These are phyloP conservation scores for Ophioceras dolichostomum DNA, from an alignment of 2,329 filamentous ascomycete genomes.

Conservation along the genomic window DNA sequence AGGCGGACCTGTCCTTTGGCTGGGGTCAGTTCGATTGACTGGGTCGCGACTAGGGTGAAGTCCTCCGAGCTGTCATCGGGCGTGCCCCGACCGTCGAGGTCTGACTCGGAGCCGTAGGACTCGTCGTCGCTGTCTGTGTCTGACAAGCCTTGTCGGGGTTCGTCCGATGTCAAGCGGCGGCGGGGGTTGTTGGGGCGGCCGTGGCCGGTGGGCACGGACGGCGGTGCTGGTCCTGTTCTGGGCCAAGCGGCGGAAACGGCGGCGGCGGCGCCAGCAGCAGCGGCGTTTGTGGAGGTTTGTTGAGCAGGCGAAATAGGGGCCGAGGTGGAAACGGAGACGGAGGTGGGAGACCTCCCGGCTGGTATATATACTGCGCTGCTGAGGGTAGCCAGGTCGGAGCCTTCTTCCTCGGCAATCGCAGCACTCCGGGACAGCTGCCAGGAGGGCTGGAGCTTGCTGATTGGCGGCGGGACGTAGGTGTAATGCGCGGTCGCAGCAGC, in stretches of 20 bases:
- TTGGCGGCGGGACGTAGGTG: conserved; percentile 14
- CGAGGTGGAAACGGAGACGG: too few species aligned
- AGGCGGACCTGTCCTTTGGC: conserved; percentile 3
- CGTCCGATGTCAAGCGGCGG: too few species aligned
- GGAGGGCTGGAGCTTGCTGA: conserved; percentile 20
- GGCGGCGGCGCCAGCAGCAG: too few species aligned
- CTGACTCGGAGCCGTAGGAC: neutral
- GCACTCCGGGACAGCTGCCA: conserved; percentile 21
- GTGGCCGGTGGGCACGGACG: too few species aligned
- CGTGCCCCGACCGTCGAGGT: neutral
- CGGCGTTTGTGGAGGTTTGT: too few species aligned
- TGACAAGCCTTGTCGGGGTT: too few species aligned
- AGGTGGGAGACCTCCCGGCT: too few species aligned
- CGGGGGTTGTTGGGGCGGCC: too few species aligned
- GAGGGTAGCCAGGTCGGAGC: conserved; percentile 12
- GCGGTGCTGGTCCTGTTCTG: too few species aligned
- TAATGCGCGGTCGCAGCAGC: conserved; percentile 8
- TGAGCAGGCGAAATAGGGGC: too few species aligned
- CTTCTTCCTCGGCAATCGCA: conserved; percentile 23
- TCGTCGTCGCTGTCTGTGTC: neutral
- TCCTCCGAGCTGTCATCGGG: neutral
- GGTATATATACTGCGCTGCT: too few species aligned
- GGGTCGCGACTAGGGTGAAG: conserved; percentile 1
- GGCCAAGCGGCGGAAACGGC: too few species aligned
- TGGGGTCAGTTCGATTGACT: conserved; percentile 2